phyloP scores from a whole-genome alignment of 345 rosid species.

The Eucalyptus marginata region DNA sequence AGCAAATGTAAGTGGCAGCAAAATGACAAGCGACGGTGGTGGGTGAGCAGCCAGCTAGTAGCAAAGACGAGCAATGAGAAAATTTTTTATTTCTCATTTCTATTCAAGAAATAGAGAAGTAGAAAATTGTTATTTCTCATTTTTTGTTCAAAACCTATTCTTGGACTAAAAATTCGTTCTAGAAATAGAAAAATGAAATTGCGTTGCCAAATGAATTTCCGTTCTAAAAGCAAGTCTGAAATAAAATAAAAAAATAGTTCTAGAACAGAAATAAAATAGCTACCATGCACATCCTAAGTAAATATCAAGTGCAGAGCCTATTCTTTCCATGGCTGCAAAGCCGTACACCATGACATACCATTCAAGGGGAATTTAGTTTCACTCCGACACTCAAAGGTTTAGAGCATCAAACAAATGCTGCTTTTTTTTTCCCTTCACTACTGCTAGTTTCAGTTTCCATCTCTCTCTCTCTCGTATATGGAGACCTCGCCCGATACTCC shows the following conservation, averaged over 20 bases:
- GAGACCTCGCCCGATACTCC: not conserved
- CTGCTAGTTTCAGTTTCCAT: not conserved
- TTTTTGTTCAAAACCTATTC: no score
- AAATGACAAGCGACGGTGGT: no score
- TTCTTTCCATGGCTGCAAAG: not conserved
- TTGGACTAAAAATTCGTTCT: no score
- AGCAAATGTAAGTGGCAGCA: no score
- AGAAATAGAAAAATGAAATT: no score
- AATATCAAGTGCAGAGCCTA: not conserved
- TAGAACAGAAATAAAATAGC: no score
- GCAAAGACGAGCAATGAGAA: accelerated
- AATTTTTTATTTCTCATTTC: no score
- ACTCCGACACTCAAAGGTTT: not conserved
- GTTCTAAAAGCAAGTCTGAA: no score
- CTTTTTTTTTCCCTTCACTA: no score
- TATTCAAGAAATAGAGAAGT: no score
- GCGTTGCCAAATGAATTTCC: accelerated
- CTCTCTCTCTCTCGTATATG: not conserved
- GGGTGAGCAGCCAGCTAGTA: accelerated
- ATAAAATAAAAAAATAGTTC: no score
- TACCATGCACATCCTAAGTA: not conserved
- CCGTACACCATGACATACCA: not conserved
- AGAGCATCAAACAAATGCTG: not conserved
- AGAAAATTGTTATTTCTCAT: no score
- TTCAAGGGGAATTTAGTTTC: not conserved